Base-by-base conservation (phyloP, 73 alveolate species). In the Stentor coeruleus region DNA sequence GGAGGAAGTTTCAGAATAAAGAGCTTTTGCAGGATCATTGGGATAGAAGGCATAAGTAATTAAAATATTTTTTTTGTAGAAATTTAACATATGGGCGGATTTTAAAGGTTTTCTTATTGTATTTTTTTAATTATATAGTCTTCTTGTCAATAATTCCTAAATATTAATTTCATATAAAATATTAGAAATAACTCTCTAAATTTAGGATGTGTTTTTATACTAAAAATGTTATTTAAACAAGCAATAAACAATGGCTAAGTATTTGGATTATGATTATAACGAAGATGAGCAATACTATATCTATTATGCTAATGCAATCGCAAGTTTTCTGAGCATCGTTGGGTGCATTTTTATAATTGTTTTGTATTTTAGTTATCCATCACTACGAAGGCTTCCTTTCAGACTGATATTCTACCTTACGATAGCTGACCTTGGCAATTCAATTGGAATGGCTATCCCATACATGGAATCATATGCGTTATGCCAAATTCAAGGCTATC, bases 1-100 rank as follows among this genome's bases (percentile, higher is more conserved):
- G 79, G 15, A 66, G 79, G 37, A 66, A 66, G 33, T 66, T 66
- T 40, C 42, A 37, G 42, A 66, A 66, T 66, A 11, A 59, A 59
- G 66, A 49, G 20, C 66, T 49, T 6, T 49, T 49, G 66, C 6
- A 49, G 66, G 66, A 49, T 49, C 66, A 49, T 20, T 49, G 66
- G 66, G 20, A 6, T 49, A 49, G 66, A 49, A 49, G 66, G 66
- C 66, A 49, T 49, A 49, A 49, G 6, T 49, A 49, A 20, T 49
- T 20, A 49, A 20, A 20, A 11, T 11, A n/a, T n/a, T n/a, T n/a
- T n/a, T n/a, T n/a, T n/a, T n/a, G n/a, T n/a, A n/a, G n/a, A n/a
- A n/a, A n/a, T n/a, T n/a, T n/a, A n/a, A n/a, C n/a, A n/a, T n/a
- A n/a, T n/a, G n/a, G n/a, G n/a, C n/a, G n/a, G n/a, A n/a, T n/a